Conservation (phyloP, 768 basidiomycete species). For the Arthromyces matolae region DNA sequence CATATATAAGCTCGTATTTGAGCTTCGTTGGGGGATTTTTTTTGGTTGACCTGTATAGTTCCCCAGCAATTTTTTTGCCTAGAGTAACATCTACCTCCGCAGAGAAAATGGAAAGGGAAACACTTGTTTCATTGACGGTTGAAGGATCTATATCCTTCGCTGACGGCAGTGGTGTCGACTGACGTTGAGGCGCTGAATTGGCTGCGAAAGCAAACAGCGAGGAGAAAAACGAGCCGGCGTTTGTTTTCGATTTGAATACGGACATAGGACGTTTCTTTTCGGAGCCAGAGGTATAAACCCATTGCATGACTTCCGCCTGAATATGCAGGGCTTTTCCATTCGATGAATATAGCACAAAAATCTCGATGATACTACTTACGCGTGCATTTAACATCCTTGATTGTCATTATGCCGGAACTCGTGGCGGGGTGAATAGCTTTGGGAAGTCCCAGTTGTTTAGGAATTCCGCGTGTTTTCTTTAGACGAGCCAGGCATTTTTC, state of each 20-base stretch:
- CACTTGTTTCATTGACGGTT: conserved; percentile 45
- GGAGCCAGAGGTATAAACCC: conserved; percentile 66
- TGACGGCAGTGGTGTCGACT: conserved; percentile 30
- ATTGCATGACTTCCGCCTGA: conserved; percentile 75
- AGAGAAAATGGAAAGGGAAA: conserved; percentile 61
- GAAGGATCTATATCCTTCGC: conserved; percentile 33
- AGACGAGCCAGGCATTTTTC: conserved; percentile 66
- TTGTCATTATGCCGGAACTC: conserved; percentile 60
- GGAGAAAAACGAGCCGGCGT: conserved; percentile 44
- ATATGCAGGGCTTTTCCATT: conserved; percentile 61
- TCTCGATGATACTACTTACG: conserved; percentile 37
- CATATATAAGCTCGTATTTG: conserved; percentile 83
- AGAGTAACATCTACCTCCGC: conserved; percentile 63
- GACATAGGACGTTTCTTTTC: conserved; percentile 46
- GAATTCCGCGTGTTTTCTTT: conserved; percentile 55
- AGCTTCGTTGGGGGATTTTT: conserved; percentile 82
- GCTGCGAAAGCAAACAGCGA: conserved; percentile 41
- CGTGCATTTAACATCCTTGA: conserved; percentile 59
- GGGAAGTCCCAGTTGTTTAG: conserved; percentile 50
- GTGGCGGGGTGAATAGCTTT: conserved; percentile 55
- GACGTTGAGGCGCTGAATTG: conserved; percentile 33
- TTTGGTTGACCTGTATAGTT: conserved; percentile 89
- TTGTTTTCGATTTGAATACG: conserved; percentile 30
- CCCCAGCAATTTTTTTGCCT: conserved; percentile 61
- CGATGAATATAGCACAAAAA: conserved; percentile 7